Evolutionary conservation across 148 eudicot species (phyloP).

Genomic region (Polygonum maritimum): DNA sequence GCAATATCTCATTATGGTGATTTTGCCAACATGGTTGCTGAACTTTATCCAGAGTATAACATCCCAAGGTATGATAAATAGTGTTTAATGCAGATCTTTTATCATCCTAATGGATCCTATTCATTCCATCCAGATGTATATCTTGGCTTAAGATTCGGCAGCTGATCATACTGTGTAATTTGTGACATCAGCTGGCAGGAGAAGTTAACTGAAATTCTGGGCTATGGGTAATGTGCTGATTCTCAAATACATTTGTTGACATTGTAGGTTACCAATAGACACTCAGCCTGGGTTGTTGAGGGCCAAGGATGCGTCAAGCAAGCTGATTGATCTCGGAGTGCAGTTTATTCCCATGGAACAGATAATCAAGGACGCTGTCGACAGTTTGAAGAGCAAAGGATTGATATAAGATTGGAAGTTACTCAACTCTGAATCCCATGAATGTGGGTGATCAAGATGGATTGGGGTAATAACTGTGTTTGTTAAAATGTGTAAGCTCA

Average conservation of each 20-base stretch:
- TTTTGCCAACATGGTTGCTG: conserved; percentile 78
- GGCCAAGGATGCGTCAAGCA: conserved; percentile 46
- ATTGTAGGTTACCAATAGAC: conserved; percentile 44
- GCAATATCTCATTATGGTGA: conserved; percentile 78
- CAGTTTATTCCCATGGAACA: conserved; percentile 55
- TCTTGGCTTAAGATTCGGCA: neutral
- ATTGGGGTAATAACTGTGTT: neutral
- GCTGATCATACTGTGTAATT: neutral
- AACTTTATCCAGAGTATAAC: conserved; percentile 76
- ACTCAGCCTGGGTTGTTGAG: conserved; percentile 19
- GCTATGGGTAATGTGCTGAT: neutral
- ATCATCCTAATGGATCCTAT: neutral
- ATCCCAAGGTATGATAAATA: conserved; percentile 51
- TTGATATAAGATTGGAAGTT: conserved; percentile 19
- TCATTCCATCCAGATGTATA: conserved; percentile 8
- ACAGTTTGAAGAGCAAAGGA: conserved; percentile 62
- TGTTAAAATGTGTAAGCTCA: neutral
- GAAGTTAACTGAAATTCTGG: neutral
- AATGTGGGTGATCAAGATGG: neutral
- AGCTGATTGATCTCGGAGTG: conserved; percentile 54
- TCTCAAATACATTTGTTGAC: neutral
- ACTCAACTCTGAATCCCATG: neutral
- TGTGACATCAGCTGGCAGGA: neutral
- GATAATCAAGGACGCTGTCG: conserved; percentile 47
- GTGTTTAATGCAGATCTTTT: neutral